phyloP scores from a whole-genome alignment of 2,329 filamentous ascomycete species.

The Lecanicillium sp. region DNA sequence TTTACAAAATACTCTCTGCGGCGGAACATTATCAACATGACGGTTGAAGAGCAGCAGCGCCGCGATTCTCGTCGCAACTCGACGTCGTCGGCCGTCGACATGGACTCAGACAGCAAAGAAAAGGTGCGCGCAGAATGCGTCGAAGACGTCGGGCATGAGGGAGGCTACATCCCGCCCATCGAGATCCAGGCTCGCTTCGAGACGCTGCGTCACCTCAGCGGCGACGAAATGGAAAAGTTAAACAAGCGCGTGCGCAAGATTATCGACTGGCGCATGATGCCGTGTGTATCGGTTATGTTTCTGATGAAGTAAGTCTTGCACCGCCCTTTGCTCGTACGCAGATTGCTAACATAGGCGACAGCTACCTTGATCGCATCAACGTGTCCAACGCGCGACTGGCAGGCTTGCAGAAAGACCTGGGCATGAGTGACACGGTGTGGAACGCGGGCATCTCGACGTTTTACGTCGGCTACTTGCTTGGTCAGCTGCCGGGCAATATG shows the following conservation, averaged over 20 bases:
- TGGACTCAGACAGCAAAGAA: background rate
- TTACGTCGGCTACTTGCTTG: constrained; percentile 35
- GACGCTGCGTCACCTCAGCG: constrained; percentile 14
- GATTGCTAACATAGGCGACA: constrained; percentile 15
- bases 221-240: constrained; percentile 15
- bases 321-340: background rate
- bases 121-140: background rate
- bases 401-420: constrained; percentile 24
- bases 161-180: background rate
- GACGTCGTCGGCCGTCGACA: no score
- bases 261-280: constrained; percentile 23
- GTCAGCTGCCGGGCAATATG: constrained; percentile 36
- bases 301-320: constrained; percentile 18
- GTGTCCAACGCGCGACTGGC: constrained; percentile 33
- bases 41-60: no score
- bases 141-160: constrained; percentile 3
- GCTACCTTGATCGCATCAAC: constrained; percentile 42
- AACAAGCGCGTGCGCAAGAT: constrained; percentile 21
- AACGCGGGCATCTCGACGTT: constrained; percentile 30
- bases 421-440: constrained; percentile 26
- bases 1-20: no score
- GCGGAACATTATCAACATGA: no score
- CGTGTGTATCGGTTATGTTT: constrained; percentile 19
- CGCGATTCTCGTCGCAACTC: no score
- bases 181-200: constrained; percentile 18